phyloP scores from a whole-genome alignment of 192 early-diverging fungal genomes.

The Jimgerdemannia lactiflua region DNA sequence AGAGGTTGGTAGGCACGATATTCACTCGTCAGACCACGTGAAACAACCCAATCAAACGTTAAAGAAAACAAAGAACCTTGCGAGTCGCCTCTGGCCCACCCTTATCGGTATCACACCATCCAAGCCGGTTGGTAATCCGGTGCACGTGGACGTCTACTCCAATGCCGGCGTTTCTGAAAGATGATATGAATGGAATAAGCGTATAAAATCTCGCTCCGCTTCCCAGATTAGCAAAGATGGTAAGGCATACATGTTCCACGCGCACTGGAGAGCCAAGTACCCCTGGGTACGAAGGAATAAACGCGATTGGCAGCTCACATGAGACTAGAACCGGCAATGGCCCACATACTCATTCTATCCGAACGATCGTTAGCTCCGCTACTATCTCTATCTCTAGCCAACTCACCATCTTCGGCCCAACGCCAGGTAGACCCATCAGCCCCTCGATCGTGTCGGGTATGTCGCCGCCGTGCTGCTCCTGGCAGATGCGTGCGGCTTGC shows the following conservation, averaged over 20 bases:
- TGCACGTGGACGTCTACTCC: conserved; percentile 97
- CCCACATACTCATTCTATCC: not conserved
- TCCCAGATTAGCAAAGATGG: too few relatives aligned
- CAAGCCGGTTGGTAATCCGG: conserved; percentile 83
- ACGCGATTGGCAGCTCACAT: not conserved
- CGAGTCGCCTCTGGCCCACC: conserved; percentile 82
- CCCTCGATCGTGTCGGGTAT: conserved; percentile 80
- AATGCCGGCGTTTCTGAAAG: conserved; percentile 72
- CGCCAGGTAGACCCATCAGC: conserved; percentile 79
- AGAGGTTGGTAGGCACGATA: too few relatives aligned
- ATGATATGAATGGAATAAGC: too few relatives aligned
- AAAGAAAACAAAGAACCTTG: conserved; percentile 27
- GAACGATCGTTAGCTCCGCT: not conserved
- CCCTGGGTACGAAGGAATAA: conserved; percentile 36
- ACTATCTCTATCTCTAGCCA: not conserved
- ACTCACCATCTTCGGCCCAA: conserved; percentile 91
- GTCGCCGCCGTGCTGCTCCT: conserved; percentile 70
- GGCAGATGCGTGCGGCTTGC: conserved; percentile 68
- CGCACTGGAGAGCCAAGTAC: conserved; percentile 77
- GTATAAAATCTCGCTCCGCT: too few relatives aligned
- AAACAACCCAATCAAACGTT: not conserved
- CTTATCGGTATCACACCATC: conserved; percentile 77
- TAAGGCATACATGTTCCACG: conserved; percentile 70
- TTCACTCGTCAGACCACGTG: not conserved
- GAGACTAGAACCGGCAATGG: not conserved